Conservation (phyloP, 371 early-diverging fungal genomes). For the Rhizomucor pusillus region DNA sequence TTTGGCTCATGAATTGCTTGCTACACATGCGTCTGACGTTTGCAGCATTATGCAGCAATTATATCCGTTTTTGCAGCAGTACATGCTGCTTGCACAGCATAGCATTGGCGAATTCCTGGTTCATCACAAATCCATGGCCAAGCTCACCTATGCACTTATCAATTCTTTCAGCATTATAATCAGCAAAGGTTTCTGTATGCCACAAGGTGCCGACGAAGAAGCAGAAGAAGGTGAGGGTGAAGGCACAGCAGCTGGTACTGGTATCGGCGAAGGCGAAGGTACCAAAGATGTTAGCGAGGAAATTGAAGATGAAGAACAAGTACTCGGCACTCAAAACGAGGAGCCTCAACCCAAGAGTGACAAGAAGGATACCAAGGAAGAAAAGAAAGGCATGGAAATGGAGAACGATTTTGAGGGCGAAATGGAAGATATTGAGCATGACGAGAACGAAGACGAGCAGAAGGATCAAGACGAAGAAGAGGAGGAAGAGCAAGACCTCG, state of each 20-base stretch:
- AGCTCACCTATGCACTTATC: slow-evolving; percentile 64
- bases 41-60: slow-evolving; percentile 42
- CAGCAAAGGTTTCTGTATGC: slow-evolving; percentile 83
- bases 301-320: slow-evolving; percentile 96
- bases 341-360: slow-evolving; percentile 58
- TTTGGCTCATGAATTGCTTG: slow-evolving; percentile 17
- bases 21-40: slow-evolving; percentile 11
- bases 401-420: slow-evolving; percentile 94
- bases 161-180: slow-evolving; percentile 74
- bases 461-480: slow-evolving; percentile 46
- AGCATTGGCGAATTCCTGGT: slow-evolving; percentile 57
- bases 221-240: slow-evolving; percentile 62
- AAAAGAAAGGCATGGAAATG: slow-evolving; percentile 96
- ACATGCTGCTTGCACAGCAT: slow-evolving; percentile 59
- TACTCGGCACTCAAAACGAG: slow-evolving; percentile 84
- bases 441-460: slow-evolving; percentile 49
- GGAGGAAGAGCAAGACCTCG: slow-evolving; percentile 68
- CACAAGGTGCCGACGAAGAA: slow-evolving; percentile 65
- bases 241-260: slow-evolving; percentile 77
- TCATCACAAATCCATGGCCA: slow-evolving; percentile 70
- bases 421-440: slow-evolving; percentile 84
- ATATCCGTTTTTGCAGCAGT: slow-evolving; percentile 69
- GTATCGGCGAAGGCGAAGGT: slow-evolving; percentile 95
- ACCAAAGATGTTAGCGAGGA: slow-evolving; percentile 94
- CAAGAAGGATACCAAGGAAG: slow-evolving; percentile 67